Conservation (phyloP, 345 rosid genomes). For the Corymbia maculata region DNA sequence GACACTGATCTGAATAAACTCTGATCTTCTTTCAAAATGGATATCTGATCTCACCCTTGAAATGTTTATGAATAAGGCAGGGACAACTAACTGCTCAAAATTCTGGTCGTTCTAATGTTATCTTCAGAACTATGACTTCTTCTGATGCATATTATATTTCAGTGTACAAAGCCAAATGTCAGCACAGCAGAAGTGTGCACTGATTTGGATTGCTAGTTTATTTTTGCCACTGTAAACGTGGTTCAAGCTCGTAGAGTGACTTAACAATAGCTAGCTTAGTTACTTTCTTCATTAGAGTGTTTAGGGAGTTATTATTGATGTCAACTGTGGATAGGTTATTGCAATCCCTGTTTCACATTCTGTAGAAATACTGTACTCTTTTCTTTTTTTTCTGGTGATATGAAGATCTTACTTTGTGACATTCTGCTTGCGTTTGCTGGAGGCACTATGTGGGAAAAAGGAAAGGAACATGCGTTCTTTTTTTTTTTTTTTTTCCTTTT, state of each 20-base stretch:
- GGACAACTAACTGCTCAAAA: not conserved
- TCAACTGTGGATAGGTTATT: not conserved
- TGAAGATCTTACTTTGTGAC: not conserved
- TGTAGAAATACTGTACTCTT: not conserved
- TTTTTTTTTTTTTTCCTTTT: no score
- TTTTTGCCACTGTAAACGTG: not conserved
- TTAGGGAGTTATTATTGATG: not conserved
- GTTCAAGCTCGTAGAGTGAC: not conserved
- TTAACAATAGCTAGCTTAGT: not conserved
- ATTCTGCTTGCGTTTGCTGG: not conserved
- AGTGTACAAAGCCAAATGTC: not conserved
- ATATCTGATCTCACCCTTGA: not conserved
- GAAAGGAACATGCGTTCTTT: not conserved
- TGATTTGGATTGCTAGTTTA: not conserved
- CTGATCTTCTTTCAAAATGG: not conserved
- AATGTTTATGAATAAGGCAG: not conserved
- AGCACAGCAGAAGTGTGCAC: not conserved
- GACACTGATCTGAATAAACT: not conserved
- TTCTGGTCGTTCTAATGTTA: rapidly evolving
- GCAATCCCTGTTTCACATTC: not conserved
- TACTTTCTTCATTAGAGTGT: not conserved
- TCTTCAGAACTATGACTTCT: not conserved
- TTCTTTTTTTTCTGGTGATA: not conserved
- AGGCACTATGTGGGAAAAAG: not conserved
- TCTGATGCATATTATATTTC: not conserved